Evolutionary conservation across 352 stramenopile species (phyloP), one percentile per base, ranked within the genome.

Genomic region (Globisporangium middletonii): DNA sequence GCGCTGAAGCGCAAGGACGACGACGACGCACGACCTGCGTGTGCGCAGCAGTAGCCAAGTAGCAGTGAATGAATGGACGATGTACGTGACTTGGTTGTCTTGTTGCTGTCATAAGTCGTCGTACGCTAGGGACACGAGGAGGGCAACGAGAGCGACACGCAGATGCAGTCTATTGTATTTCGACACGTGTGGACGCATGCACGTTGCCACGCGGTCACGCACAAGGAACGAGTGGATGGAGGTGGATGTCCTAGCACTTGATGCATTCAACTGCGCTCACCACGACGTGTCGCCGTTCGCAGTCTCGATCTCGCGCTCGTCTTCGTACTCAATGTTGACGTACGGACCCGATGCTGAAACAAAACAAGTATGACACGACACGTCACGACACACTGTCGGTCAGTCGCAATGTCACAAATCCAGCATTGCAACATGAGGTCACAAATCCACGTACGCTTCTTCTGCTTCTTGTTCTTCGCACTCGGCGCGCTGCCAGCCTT

Each of bases 271-370:
- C 43, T 49, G n/a, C 53, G 53, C n/a, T 60, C 55, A 60, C 33
- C 35, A 54, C 23, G n/a, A 54, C 33, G 27, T 49, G 19, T 23
- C 52, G 41, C 26, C 44, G 23, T 41, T 48, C 26, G 43, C 52
- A 15, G 11, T 57, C 52, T 28, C 52, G 7, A 50, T 11, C 16
- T 41, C 33, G 8, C 7, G 45, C 33, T 60, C 50, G 12, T 28
- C 18, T 16, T 60, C 28, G 3, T 53, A 94, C 63, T 94, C 83
- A 64, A 94, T 92, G 68, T 94, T 80, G 45, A 94, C 74, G 60
- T 94, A 90, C 46, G 83, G 79, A 11, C 83, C 81, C 13, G 75
- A 68, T 23, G 23, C 23, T 23, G 23, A 23, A 23, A 23, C 23
- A 23, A 23, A 23, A 23, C 7, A 7, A 35, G 4, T 35, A 8